Base-by-base conservation (phyloP, 306 rosid species). In the Purshia tridentata region DNA sequence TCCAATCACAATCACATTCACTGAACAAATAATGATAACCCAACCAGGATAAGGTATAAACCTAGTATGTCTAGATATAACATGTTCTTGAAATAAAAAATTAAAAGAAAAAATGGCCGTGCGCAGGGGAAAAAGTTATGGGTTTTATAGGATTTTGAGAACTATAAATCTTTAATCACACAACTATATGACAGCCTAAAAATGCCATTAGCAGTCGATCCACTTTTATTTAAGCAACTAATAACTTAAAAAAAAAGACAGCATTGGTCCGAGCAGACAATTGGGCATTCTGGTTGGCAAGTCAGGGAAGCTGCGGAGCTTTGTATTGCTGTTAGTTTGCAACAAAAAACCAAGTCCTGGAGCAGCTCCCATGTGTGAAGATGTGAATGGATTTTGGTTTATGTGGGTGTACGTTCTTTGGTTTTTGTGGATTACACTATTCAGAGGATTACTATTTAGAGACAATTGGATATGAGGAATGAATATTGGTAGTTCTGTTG, bases 401-500 rank as follows among this genome's bases (percentile, higher is more conserved):
- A 35, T 35, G 18, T 1, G 16, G 67, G 16, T 14, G 58, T 22
- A 10, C 20, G 6, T 18, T 45, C 35, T 29, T 29, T 29, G 35
- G 35, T 29, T 29, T 29, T 29, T 0, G 9, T 12, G 22, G 20
- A 22, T 35, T 11, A 9, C 42, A 22, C 23, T 12, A 56, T 15
- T 4, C 0, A 8, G 5, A 19, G 56, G 39, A 22, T 7, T 50
- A 15, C 72, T 6, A 67, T 16, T 4, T 3, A 3, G 5, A 29
- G 22, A 67, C 40, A 41, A 8, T 15, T 42, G n/a, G 35, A 46
- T 4, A 14, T 14, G 16, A 22, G 41, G 35, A 29, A 29, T 29
- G 44, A 58, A 12, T 58, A 61, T 40, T 18, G 19, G 59, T 16
- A 55, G 54, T 69, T 13, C 79, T 74, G 59, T 80, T 67, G 62